Percentiles rank a stretch among this genome's conserved stretches.
Conservation (phyloP, 1,139 yeast species). For the Magnusiomyces sp. region DNA sequence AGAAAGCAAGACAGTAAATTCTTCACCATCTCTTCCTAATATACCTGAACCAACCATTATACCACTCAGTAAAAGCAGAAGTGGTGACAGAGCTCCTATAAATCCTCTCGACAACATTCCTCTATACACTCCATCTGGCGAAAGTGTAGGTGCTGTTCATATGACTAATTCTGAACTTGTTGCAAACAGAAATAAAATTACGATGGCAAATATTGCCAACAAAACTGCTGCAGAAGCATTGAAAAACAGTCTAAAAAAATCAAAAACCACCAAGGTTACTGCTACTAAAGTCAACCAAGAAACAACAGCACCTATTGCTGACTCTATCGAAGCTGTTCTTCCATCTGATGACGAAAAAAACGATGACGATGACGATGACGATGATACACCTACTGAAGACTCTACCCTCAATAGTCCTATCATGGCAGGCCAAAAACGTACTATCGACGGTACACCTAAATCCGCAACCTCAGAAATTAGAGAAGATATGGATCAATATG, state of each 20-base stretch:
- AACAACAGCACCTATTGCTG: slow-evolving; percentile 10
- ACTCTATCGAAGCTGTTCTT: slow-evolving; percentile 15
- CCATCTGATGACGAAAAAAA: slow-evolving; percentile 17
- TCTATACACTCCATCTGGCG: slow-evolving; percentile 61
- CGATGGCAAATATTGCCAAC: slow-evolving; percentile 69
- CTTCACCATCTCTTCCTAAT: slow-evolving; percentile 5
- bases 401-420: slow-evolving; percentile 18
- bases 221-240: slow-evolving; percentile 60
- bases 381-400: slow-evolving; percentile 21
- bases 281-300: slow-evolving; percentile 18
- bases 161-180: slow-evolving; percentile 69
- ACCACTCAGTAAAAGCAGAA: slow-evolving; percentile 22
- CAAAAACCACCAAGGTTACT: slow-evolving; percentile 9
- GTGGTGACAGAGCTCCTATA: slow-evolving; percentile 66
- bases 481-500: slow-evolving; percentile 28
- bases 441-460: not conserved
- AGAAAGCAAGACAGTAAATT: not conserved
- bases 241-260: slow-evolving; percentile 34
- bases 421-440: slow-evolving; percentile 16
- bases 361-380: slow-evolving; percentile 18
- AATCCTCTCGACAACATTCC: slow-evolving; percentile 70
- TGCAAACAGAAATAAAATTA: slow-evolving; percentile 54
- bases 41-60: slow-evolving; percentile 9
- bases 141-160: slow-evolving; percentile 56
- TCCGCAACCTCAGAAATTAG: not conserved